phyloP scores from a whole-genome alignment of 768 basidiomycete genomes.

The Daedalea quercina region DNA sequence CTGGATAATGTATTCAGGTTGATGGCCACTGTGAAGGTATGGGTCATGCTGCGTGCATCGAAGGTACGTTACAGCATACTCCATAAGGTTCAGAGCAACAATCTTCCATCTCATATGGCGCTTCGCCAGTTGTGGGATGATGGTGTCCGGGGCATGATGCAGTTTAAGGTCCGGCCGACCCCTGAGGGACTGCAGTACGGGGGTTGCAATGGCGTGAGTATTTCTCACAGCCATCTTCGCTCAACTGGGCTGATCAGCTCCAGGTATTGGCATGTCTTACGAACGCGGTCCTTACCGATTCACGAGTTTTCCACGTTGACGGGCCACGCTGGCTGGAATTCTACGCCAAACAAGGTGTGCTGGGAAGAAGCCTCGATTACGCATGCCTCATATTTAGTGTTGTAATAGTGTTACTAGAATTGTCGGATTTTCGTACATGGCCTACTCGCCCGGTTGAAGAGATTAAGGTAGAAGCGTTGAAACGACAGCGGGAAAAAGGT shows the following conservation, averaged over 20 bases:
- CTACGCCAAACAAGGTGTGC: background rate
- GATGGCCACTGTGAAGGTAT: background rate
- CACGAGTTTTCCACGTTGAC: background rate
- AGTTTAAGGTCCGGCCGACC: background rate
- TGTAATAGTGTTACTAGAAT: background rate
- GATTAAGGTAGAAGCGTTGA: constrained; percentile 17
- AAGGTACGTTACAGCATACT: background rate
- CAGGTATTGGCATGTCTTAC: background rate
- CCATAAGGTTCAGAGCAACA: background rate
- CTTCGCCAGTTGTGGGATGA: background rate
- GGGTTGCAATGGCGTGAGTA: no score
- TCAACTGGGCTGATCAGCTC: no score
- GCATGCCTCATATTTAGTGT: no score
- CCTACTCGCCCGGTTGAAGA: constrained; percentile 1
- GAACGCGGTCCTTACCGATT: background rate
- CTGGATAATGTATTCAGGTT: background rate
- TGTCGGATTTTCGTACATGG: no score
- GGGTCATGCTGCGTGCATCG: background rate
- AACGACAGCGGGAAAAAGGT: constrained; percentile 16
- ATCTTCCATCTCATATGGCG: no score
- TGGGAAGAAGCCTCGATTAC: no score
- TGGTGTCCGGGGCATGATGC: background rate
- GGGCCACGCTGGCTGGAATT: background rate
- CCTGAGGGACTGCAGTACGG: no score
- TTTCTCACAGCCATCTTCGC: background rate